Evolutionary conservation across 139 green algal species (phyloP).

Genomic region (Pseudopediastrum boryanum): DNA sequence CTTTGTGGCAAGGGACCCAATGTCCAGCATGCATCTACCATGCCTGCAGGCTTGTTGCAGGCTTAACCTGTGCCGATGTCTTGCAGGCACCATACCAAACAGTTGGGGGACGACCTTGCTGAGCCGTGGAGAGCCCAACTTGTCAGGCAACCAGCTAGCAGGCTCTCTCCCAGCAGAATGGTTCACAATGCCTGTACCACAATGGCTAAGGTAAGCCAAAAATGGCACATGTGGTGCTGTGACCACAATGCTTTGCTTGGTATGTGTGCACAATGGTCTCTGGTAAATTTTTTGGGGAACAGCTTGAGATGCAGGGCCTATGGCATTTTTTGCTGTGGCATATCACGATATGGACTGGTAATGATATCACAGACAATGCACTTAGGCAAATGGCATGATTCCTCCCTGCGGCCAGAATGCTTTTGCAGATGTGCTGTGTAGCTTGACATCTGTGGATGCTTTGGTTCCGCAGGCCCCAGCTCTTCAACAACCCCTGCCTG

Average conservation of each 20-base stretch:
- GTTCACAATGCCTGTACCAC: too few species aligned
- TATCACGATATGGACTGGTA: neutral
- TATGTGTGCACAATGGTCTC: too few species aligned
- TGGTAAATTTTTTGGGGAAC: neutral
- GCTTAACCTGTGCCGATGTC: neutral
- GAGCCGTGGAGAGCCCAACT: too few species aligned
- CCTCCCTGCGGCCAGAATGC: neutral
- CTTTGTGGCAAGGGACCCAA: neutral
- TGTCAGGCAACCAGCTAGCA: too few species aligned
- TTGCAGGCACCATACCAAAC: too few species aligned
- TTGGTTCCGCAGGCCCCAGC: neutral
- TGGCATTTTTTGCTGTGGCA: neutral
- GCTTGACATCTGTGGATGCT: neutral
- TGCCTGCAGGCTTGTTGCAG: neutral
- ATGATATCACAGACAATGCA: neutral
- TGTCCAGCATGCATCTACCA: neutral
- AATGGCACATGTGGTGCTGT: too few species aligned
- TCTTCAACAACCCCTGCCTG: constrained; percentile 28
- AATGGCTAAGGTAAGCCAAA: too few species aligned
- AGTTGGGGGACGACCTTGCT: too few species aligned
- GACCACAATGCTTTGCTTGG: too few species aligned
- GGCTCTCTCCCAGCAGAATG: too few species aligned
- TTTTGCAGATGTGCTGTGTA: neutral
- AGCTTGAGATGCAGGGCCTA: neutral
- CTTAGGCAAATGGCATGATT: neutral